These are phyloP conservation scores for Aspergillus saccharolyticus DNA, from an alignment of 495 filamentous ascomycete species.

Conservation along the genomic window DNA sequence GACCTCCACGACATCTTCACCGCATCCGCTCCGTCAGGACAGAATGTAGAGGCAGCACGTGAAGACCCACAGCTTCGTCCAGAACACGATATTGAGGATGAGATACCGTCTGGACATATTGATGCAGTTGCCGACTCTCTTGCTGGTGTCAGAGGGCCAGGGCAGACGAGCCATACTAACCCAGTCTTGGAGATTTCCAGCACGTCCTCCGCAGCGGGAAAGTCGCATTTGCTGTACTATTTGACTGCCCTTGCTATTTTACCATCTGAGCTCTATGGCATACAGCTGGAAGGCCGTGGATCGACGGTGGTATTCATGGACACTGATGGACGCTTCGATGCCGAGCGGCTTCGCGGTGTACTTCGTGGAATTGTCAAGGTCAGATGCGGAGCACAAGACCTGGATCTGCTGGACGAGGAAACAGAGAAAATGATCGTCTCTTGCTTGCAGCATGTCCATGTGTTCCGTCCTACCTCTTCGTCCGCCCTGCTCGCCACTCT, in stretches of 20 bases:
- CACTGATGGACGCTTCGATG: slow-evolving; percentile 61
- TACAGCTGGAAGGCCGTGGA: slow-evolving; percentile 40
- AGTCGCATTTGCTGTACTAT: slow-evolving; percentile 67
- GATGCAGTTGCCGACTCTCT: slow-evolving; percentile 9
- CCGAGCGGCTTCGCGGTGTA: slow-evolving; percentile 48
- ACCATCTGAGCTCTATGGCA: slow-evolving; percentile 33
- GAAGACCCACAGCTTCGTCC: not conserved
- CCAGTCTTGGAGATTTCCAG: slow-evolving; percentile 56
- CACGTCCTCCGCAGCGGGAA: slow-evolving; percentile 50
- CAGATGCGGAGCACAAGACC: not conserved
- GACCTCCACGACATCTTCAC: slow-evolving; percentile 43
- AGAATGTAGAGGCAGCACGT: not conserved
- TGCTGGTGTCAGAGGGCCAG: not conserved
- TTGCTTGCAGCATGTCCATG: slow-evolving; percentile 45
- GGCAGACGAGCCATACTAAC: slow-evolving; percentile 23
- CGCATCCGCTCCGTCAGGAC: slow-evolving; percentile 12
- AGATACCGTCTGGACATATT: slow-evolving; percentile 3
- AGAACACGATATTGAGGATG: not conserved
- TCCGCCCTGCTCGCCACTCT: slow-evolving; percentile 49
- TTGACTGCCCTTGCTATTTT: slow-evolving; percentile 56
- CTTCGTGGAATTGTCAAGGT: slow-evolving; percentile 23
- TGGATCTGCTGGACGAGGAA: slow-evolving; percentile 10
- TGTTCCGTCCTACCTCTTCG: slow-evolving; percentile 54
- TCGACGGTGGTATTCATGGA: slow-evolving; percentile 68
- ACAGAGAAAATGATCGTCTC: slow-evolving; percentile 29